Evolutionary conservation across 805 yeast species (phyloP), one percentile per base, ranked within the genome.

Genomic region (Schizosaccharomyces octosporus): DNA sequence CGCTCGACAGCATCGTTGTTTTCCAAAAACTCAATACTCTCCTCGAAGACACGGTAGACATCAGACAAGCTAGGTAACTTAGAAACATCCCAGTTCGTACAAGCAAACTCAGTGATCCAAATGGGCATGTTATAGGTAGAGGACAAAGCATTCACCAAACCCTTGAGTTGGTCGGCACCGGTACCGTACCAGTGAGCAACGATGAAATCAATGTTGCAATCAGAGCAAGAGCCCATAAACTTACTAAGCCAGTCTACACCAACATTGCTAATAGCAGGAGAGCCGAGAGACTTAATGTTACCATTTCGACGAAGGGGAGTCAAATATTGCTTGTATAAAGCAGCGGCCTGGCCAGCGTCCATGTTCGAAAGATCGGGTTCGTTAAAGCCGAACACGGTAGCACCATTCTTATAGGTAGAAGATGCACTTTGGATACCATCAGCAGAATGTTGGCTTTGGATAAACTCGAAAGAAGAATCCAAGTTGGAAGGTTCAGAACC

Each of bases 71-170:
- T n/a, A 19, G 54, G 48, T 6, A 43, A 48, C 21, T 42, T 42
- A 15, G 17, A 19, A 27, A 27, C 24, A 24, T 59, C 61, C 61
- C 61, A 59, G 54, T 59, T 59, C 2, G 61, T 59, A 39, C 48
- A 59, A 42, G 61, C 61, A 59, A 59, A 59, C 39, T 59, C 61
- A 43, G 55, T 59, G 31, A 59, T 7, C 61, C 61, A 59, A 1
- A 59, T 13, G 11, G 61, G 48, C 19, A 6, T 21, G 36, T 24
- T 29, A 55, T 21, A 24, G 15, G 19, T 36, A 11, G 31, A 13
- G 27, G 42, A n/a, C 21, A 39, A 29, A 21, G n/a, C 17, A 19
- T 39, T n/a, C 7, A 29, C 21, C 31, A 19, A 41, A 27, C 15
- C 27, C 6, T 41, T 17, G 21, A 43, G n/a, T 21, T 21, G n/a